Evolutionary conservation across 1,139 yeast species (phyloP), one percentile per base, ranked within the genome.

Genomic region (Saccharomycopsis hybrid): DNA sequence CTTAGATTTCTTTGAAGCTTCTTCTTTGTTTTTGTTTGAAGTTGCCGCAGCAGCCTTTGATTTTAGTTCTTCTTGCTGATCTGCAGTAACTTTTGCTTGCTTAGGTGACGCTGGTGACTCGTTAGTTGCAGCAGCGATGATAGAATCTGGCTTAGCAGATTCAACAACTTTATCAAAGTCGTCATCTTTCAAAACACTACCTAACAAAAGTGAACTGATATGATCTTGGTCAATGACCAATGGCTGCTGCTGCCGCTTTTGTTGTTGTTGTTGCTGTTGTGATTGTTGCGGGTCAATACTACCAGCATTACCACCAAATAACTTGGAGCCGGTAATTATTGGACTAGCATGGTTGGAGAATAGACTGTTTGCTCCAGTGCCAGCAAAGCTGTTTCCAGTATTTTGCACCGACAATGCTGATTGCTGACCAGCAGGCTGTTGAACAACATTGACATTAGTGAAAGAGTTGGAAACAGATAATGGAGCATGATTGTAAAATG

Each of bases 141-240:
- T 38, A n/a, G 42, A 33, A 35, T 49, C 47, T 18, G 55, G 38
- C 36, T 52, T 42, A 25, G 43, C 45, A 25, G 52, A 36, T 43
- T 48, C 44, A 46, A 50, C 11, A 36, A 45, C 44, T 29, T 32
- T 36, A 33, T 43, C 41, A 5, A 40, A 40, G 13, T 43, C 58
- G 13, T 43, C 58, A 5, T 54, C 58, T 11, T 54, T 51, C 40
- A 61, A 47, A 25, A 60, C 61, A 43, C 65, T 72, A 37, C 69
- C 66, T 18, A 73, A 68, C 29, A 72, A 73, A 4, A 71, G 67
- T 18, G 65, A 61, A 41, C 67, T 72, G 33, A 73, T 61, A 25
- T 67, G 69, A 43, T 65, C 65, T 47, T 72, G 65, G 7, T 71
- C 65, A 31, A 62, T 65, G 18, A 18, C 18, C 18, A 18, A 18